Conservation (phyloP, 148 eudicot species). For the Rhododendron simsii region DNA sequence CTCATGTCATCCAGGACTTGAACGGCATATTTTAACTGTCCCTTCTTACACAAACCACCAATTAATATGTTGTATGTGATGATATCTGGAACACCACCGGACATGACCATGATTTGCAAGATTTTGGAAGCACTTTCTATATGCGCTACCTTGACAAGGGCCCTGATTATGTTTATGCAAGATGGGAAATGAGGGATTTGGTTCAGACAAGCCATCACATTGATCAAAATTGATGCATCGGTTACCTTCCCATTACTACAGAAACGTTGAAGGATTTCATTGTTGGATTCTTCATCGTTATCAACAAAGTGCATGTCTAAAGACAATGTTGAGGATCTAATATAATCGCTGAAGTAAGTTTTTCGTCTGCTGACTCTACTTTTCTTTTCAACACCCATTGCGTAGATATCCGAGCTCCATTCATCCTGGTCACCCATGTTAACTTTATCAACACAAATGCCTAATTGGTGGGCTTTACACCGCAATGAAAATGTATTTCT, state of each 20-base stretch:
- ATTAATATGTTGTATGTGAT: constrained; percentile 86
- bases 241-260: constrained; percentile 55
- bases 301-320: constrained; percentile 47
- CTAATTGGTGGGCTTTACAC: constrained; percentile 25
- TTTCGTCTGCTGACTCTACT: neutral
- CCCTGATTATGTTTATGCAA: constrained; percentile 73
- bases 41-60: constrained; percentile 64
- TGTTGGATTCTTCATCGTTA: constrained; percentile 64
- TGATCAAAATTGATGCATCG: constrained; percentile 60
- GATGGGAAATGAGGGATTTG: constrained; percentile 78
- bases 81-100: constrained; percentile 83
- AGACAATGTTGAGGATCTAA: constrained; percentile 1
- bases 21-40: constrained; percentile 45
- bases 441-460: constrained; percentile 39
- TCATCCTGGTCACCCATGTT: constrained; percentile 22
- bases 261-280: constrained; percentile 48
- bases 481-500: constrained; percentile 15
- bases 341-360: constrained; percentile 20
- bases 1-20: constrained; percentile 64
- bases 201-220: constrained; percentile 67
- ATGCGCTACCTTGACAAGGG: constrained; percentile 43
- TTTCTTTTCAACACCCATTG: constrained; percentile 23
- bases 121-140: constrained; percentile 55
- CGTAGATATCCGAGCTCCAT: constrained; percentile 28
- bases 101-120: constrained; percentile 68